These are phyloP conservation scores for Plenodomus biglobosus DNA, from an alignment of 2,329 filamentous ascomycete species.

Conservation along the genomic window DNA sequence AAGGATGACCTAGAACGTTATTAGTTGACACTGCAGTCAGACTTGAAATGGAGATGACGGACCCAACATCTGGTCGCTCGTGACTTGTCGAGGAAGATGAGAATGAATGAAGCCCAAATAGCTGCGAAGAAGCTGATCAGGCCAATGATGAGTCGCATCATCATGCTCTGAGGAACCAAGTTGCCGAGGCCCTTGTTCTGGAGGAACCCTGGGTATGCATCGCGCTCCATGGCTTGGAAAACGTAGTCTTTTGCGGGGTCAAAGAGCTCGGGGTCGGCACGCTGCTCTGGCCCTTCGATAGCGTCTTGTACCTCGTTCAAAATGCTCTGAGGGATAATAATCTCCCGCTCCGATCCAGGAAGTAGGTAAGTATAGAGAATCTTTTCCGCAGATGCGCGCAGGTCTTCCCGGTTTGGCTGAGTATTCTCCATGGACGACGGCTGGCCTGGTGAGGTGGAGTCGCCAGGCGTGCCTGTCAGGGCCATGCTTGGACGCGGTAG, in stretches of 20 bases:
- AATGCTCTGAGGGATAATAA: conserved; percentile 86
- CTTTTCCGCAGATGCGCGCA: conserved; percentile 92
- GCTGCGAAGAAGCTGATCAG: conserved; percentile 84
- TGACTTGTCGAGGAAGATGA: conserved; percentile 84
- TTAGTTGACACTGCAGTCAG: conserved; percentile 1
- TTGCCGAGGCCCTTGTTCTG: conserved; percentile 95
- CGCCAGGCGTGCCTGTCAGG: conserved; percentile 62
- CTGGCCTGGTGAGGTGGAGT: conserved; percentile 59
- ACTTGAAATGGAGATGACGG: conserved; percentile 41
- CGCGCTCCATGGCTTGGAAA: conserved; percentile 98
- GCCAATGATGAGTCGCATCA: conserved; percentile 82
- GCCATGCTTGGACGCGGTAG: conserved; percentile 61
- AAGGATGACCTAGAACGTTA: conserved; percentile 66
- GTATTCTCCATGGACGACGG: conserved; percentile 38
- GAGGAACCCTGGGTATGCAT: conserved; percentile 97
- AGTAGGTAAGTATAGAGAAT: conserved; percentile 98
- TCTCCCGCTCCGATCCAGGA: conserved; percentile 93
- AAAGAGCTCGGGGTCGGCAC: conserved; percentile 96
- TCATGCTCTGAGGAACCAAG: conserved; percentile 84
- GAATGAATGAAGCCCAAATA: conserved; percentile 90
- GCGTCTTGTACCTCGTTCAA: conserved; percentile 80
- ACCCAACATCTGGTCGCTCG: conserved; percentile 81
- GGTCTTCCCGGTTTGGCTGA: conserved; percentile 65
- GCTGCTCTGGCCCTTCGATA: conserved; percentile 79
- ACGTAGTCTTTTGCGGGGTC: conserved; percentile 98